These are phyloP conservation scores for Globisporangium middletonii DNA, from an alignment of 352 stramenopile genomes.

Conservation along the genomic window DNA sequence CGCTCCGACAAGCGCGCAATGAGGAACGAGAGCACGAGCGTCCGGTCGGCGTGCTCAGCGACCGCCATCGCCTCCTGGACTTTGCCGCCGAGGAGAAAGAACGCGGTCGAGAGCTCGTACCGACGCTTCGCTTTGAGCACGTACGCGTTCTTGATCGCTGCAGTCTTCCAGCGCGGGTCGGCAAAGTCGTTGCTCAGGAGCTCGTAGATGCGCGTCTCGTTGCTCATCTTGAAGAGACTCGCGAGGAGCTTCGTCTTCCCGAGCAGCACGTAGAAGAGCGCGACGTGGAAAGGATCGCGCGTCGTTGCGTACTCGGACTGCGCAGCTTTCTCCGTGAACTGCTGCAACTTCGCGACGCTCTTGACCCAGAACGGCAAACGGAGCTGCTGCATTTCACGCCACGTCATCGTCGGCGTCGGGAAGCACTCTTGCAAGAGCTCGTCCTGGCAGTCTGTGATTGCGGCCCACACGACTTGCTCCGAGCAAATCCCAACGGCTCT, in stretches of 20 bases:
- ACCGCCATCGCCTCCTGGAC: conserved; percentile 73
- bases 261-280: conserved; percentile 83
- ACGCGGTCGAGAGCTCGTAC: conserved; percentile 71
- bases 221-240: conserved; percentile 80
- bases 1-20: conserved; percentile 72
- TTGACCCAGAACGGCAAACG: conserved; percentile 78
- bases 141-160: conserved; percentile 89
- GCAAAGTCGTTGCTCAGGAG: conserved; percentile 80
- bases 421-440: conserved; percentile 78
- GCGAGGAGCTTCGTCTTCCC: conserved; percentile 78
- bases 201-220: conserved; percentile 73
- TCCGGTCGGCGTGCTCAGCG: conserved; percentile 62
- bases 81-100: conserved; percentile 79
- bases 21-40: conserved; percentile 73
- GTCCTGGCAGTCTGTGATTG: conserved; percentile 54
- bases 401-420: conserved; percentile 34
- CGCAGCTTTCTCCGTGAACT: conserved; percentile 66
- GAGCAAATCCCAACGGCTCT: conserved; percentile 47
- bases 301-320: conserved; percentile 70
- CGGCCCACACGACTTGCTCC: conserved; percentile 71
- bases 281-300: conserved; percentile 77
- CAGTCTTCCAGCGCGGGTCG: conserved; percentile 78
- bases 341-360: conserved; percentile 39
- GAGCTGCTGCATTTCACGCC: conserved; percentile 57
- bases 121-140: conserved; percentile 84